Evolutionary conservation across 495 filamentous ascomycete genomes (phyloP).

Genomic region (Trypethelium eluteriae): DNA sequence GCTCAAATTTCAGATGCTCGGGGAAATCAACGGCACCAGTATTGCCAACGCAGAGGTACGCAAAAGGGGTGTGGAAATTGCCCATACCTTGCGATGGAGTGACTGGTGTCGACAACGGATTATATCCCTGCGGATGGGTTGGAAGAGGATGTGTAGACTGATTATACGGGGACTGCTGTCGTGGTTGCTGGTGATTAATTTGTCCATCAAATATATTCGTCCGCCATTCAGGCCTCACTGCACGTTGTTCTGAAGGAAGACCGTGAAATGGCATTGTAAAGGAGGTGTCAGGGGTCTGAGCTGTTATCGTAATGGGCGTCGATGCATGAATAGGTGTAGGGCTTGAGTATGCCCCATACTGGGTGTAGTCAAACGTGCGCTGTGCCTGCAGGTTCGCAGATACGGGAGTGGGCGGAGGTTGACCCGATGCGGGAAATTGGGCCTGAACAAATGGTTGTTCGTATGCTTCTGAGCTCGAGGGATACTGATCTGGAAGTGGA

Average conservation of each 20-base stretch:
- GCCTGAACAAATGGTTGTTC: neutral
- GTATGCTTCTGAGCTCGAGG: neutral
- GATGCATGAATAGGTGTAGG: neutral
- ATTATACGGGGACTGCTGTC: slow-evolving; percentile 1
- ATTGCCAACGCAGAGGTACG: slow-evolving; percentile 7
- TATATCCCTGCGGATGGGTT: neutral
- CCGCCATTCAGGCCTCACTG: neutral
- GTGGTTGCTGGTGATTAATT: slow-evolving; percentile 1
- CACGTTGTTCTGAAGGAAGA: neutral
- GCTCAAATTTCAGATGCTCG: neutral
- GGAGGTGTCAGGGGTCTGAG: neutral
- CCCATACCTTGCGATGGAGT: slow-evolving; percentile 10
- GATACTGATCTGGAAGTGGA: neutral
- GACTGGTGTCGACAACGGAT: slow-evolving; percentile 1
- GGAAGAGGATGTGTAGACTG: neutral
- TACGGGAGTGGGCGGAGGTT: neutral
- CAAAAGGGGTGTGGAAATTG: slow-evolving; percentile 3
- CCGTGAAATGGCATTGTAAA: neutral
- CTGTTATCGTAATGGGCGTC: neutral
- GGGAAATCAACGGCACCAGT: neutral
- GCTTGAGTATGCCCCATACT: neutral
- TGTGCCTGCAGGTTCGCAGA: neutral
- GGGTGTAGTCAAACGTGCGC: neutral
- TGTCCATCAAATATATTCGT: slow-evolving; percentile 13
- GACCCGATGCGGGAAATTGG: neutral